Evolutionary conservation across 495 filamentous ascomycete species (phyloP), one percentile per base, ranked within the genome.

Genomic region (Talaromyces borbonicus): DNA sequence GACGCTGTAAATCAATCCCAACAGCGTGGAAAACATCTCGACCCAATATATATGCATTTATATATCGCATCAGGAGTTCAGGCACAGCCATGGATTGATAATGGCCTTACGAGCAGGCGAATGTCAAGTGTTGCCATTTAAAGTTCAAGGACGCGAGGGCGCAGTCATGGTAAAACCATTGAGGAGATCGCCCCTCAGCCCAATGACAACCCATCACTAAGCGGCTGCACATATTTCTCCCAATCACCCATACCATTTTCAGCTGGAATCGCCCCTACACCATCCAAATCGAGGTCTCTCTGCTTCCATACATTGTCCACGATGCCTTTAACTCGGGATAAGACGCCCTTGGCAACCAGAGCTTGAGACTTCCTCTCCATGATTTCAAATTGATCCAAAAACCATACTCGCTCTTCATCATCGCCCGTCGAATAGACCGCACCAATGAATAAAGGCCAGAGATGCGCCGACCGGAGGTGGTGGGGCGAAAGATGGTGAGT

Each of bases 211-310:
- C 43, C 43, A 3, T 46, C 43, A 46, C 43, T 46, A 29, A 46
- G n/a, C 26, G 43, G 43, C 30, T 46, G 43, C n/a, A 46, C 43
- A 36, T 46, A 46, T 19, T 32, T 32, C 30, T 46, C 43, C 43
- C 43, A 46, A 46, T 46, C 43, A 11, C 41, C 41, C 15, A 33
- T 36, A 11, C n/a, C 30, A 4, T 18, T 29, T 19, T 20, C 29
- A 0, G 20, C 19, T 2, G 7, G 19, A 4, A 8, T 15, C 8
- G 20, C 43, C 6, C 14, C 41, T 7, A 16, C 41, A 27, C 23
- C 27, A 43, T 33, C 27, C 32, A 11, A 25, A 32, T 46, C 43
- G 4, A 46, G 18, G 36, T 46, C 43, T 22, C 43, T 35, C n/a
- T 31, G 23, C 31, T 46, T 46, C 43, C 43, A 46, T 9, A 46